Percentiles rank a stretch among this genome's conserved stretches.
phyloP scores from a whole-genome alignment of 1,284 basidiomycete species.

The Boletus albobrunnescens region DNA sequence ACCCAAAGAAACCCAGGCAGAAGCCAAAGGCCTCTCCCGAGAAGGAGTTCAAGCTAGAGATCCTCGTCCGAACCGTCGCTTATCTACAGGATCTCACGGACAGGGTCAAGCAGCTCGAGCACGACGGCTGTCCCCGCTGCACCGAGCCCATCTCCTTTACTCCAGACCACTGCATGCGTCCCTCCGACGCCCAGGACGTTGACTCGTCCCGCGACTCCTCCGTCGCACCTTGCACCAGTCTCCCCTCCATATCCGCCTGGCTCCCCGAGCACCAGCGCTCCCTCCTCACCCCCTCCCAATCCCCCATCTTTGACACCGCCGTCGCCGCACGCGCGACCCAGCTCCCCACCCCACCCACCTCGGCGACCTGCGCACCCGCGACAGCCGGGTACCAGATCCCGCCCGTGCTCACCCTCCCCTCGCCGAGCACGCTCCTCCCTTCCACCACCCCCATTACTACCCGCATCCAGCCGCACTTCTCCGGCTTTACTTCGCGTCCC shows the following conservation, averaged over 20 bases:
- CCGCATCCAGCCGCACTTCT: slow-evolving; percentile 28
- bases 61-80: slow-evolving; percentile 67
- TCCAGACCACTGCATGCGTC: neutral
- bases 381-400: slow-evolving; percentile 22
- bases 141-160: slow-evolving; percentile 17
- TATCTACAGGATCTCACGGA: slow-evolving; percentile 63
- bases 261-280: slow-evolving; percentile 38
- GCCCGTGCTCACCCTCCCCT: slow-evolving; percentile 39
- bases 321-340: slow-evolving; percentile 21
- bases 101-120: slow-evolving; percentile 44
- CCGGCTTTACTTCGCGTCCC: slow-evolving; percentile 20
- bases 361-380: slow-evolving; percentile 34
- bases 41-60: slow-evolving; percentile 79
- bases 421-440: slow-evolving; percentile 26
- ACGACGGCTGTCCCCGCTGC: slow-evolving; percentile 38
- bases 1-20: slow-evolving; percentile 18
- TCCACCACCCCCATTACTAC: neutral
- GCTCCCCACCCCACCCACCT: slow-evolving; percentile 46
- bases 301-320: slow-evolving; percentile 13
- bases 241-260: slow-evolving; percentile 49
- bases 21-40: slow-evolving; percentile 50
- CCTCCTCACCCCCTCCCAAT: slow-evolving; percentile 21
- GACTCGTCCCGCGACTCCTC: slow-evolving; percentile 7
- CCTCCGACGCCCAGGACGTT: neutral
- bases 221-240: slow-evolving; percentile 29